phyloP scores from a whole-genome alignment of 2,329 filamentous ascomycete species.

The Esteya vermicola region DNA sequence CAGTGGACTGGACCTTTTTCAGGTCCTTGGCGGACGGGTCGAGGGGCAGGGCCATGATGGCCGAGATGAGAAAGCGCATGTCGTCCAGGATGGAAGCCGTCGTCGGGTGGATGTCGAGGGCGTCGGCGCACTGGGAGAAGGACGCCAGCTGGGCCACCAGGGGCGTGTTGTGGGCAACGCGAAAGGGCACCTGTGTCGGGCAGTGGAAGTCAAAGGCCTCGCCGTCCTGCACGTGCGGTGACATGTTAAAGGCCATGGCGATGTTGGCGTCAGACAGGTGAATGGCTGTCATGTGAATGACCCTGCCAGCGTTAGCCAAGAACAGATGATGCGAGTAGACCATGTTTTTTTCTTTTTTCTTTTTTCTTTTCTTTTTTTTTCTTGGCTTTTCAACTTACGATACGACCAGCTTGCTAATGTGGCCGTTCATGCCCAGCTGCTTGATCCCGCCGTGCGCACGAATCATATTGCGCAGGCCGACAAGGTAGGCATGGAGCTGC shows the following conservation, averaged over 20 bases:
- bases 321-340: neutral
- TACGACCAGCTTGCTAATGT: constrained; percentile 32
- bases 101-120: constrained; percentile 27
- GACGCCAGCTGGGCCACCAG: constrained; percentile 26
- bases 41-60: constrained; percentile 25
- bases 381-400: too few species aligned
- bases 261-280: constrained; percentile 31
- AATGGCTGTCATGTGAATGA: constrained; percentile 6
- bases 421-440: constrained; percentile 29
- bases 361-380: too few species aligned
- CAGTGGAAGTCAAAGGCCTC: constrained; percentile 27
- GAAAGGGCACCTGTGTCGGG: constrained; percentile 21
- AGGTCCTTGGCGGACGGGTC: constrained; percentile 21
- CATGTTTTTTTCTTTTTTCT: too few species aligned
- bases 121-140: constrained; percentile 26
- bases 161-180: constrained; percentile 31
- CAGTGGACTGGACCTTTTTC: constrained; percentile 22
- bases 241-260: constrained; percentile 30
- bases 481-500: constrained; percentile 30
- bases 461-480: constrained; percentile 33
- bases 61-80: constrained; percentile 30
- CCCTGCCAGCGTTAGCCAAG: neutral
- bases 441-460: constrained; percentile 29
- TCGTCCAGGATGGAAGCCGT: constrained; percentile 37
- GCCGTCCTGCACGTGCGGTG: constrained; percentile 24